Conservation (phyloP, 2,329 filamentous ascomycete genomes). For the Aspergillus pseudotamarii region DNA sequence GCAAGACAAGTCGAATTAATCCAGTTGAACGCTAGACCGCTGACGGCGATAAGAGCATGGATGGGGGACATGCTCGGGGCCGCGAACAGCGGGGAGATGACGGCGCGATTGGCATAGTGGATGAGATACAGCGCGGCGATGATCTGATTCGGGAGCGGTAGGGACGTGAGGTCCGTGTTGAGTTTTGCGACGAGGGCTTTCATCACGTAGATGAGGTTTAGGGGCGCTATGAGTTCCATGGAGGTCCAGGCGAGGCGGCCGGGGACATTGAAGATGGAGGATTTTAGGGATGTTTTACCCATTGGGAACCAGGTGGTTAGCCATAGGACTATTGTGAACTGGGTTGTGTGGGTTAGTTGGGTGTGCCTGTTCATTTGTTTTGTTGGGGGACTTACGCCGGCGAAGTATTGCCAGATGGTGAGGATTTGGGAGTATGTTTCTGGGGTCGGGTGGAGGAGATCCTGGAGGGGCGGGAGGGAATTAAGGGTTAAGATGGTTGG, state of each 20-base stretch:
- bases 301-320: slow-evolving; percentile 79
- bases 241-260: slow-evolving; percentile 84
- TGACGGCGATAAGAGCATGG: slow-evolving; percentile 67
- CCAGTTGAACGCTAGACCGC: slow-evolving; percentile 74
- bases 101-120: slow-evolving; percentile 88
- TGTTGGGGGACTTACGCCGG: slow-evolving; percentile 36
- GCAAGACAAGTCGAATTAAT: slow-evolving; percentile 77
- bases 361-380: neutral
- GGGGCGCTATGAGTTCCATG: slow-evolving; percentile 81
- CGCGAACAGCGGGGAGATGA: slow-evolving; percentile 75
- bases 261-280: slow-evolving; percentile 77
- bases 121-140: slow-evolving; percentile 59
- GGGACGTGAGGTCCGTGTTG: slow-evolving; percentile 17
- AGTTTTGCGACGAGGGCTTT: slow-evolving; percentile 61
- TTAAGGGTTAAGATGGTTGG: slow-evolving; percentile 23
- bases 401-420: slow-evolving; percentile 47
- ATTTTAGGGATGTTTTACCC: slow-evolving; percentile 79
- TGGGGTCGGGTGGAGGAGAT: slow-evolving; percentile 45
- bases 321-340: slow-evolving; percentile 79
- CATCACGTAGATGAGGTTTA: slow-evolving; percentile 80
- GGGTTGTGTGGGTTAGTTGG: slow-evolving; percentile 20
- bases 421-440: slow-evolving; percentile 39
- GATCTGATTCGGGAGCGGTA: slow-evolving; percentile 41
- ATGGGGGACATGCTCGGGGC: slow-evolving; percentile 94
- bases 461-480: slow-evolving; percentile 28